These are phyloP conservation scores for Colletotrichum scovillei DNA, from an alignment of 2,329 filamentous ascomycete species.

Conservation along the genomic window DNA sequence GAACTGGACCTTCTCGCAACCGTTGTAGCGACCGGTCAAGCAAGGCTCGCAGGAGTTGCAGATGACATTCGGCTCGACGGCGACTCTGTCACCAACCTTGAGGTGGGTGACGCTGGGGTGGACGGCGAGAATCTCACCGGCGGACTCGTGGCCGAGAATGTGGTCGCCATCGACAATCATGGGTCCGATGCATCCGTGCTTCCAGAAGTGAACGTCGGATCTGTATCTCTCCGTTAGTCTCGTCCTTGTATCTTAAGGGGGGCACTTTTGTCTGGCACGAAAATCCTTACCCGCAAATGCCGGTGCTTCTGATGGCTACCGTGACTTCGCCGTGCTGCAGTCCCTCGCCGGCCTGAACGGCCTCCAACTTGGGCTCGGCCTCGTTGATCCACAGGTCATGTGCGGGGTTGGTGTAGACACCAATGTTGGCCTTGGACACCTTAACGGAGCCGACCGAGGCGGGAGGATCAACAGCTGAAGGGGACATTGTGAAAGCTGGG, in stretches of 20 bases:
- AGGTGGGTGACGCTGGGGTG: conserved; percentile 83
- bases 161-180: conserved; percentile 93
- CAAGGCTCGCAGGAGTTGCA: conserved; percentile 93
- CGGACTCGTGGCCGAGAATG: conserved; percentile 94
- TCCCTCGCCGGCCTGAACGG: conserved; percentile 73
- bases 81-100: conserved; percentile 89
- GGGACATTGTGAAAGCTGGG: conserved; percentile 45
- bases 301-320: conserved; percentile 90
- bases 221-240: conserved; percentile 55
- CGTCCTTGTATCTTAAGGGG: not conserved
- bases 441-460: conserved; percentile 44
- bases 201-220: conserved; percentile 98
- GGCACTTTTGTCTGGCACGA: not conserved
- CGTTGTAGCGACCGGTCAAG: conserved; percentile 93
- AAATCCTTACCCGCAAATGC: conserved; percentile 84
- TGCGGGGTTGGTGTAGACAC: conserved; percentile 92
- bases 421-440: conserved; percentile 86
- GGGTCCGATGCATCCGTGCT: conserved; percentile 92
- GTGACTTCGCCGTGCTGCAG: conserved; percentile 88
- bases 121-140: conserved; percentile 83
- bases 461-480: conserved; percentile 46
- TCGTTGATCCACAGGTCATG: conserved; percentile 92
- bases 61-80: conserved; percentile 93
- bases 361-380: conserved; percentile 80
- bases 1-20: conserved; percentile 87